Evolutionary conservation across 2,329 filamentous ascomycete genomes (phyloP), one percentile per base, ranked within the genome.

Genomic region (Escovopsis sp.): DNA sequence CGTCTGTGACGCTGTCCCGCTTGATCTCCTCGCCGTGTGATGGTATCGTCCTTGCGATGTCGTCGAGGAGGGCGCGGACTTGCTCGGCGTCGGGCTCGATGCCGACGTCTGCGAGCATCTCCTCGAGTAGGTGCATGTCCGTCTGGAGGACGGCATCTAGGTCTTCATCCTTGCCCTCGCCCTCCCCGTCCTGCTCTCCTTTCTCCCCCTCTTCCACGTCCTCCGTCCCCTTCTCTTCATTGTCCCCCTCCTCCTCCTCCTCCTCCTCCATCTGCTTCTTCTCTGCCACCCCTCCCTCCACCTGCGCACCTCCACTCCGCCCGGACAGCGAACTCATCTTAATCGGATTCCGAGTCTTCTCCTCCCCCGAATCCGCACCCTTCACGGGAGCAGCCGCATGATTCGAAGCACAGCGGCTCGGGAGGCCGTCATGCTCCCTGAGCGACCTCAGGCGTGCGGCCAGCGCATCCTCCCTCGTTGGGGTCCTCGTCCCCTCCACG

Each of bases 101-200:
- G 25, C 50, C 50, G 1, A 66, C 54, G 19, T 62, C 58, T 2
- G 55, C 58, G 3, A 74, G 55, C 9, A 73, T 55, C 39, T 70
- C 66, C 36, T 72, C 61, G 1, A 72, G 52, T 1, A 61, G 66
- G 32, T 62, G 54, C n/a, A 72, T 67, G 42, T 70, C 67, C 3
- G 63, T 65, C 26, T 58, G 52, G 19, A 65, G 55, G 14, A 66
- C 45, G 2, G 54, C 44, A 0, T 60, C 57, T 4, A 52, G 48
- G 27, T 61, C 60, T 0, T 60, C 54, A 29, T 55, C 51, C 1
- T 53, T 50, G 4, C 19, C 35, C 15, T 14, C 21, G 7, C 7
- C 7, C 21, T 25, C 21, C 2, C 4, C 11, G 21, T 8, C 11
- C 11, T 9, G 4, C 21, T 8, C 21, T 8, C 21, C 21, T 8